These are phyloP conservation scores for Pseudopediastrum boryanum DNA, from an alignment of 139 green algal genomes.

Conservation along the genomic window DNA sequence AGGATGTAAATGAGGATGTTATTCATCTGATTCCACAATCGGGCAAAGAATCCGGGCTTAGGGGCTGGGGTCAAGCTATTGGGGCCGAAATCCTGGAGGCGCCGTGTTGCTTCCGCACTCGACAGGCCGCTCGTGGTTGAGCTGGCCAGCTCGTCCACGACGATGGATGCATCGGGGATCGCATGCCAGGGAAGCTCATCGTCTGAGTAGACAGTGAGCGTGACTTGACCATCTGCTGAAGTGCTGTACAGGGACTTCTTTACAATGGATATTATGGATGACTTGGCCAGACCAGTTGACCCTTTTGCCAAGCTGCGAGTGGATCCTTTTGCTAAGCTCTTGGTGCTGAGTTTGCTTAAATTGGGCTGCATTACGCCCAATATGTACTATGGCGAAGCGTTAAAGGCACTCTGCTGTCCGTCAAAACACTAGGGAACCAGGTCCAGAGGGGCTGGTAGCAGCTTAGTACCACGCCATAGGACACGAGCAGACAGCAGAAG, in stretches of 20 bases:
- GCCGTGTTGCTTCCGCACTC: neutral
- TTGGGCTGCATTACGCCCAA: no score
- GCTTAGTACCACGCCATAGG: no score
- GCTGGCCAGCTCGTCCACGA: conserved; percentile 25
- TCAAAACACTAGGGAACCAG: no score
- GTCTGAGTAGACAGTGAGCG: neutral
- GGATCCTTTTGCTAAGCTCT: neutral
- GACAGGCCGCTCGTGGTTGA: conserved; percentile 1
- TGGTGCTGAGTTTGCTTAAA: no score
- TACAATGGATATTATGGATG: conserved; percentile 19
- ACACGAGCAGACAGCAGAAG: no score
- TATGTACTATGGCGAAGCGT: no score
- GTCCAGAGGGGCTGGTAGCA: no score
- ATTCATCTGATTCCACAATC: conserved; percentile 32
- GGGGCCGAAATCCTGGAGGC: conserved; percentile 26
- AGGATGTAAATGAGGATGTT: conserved; percentile 36
- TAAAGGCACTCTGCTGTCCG: no score
- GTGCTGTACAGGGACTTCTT: neutral
- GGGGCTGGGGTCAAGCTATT: conserved; percentile 9
- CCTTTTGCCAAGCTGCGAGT: conserved; percentile 1
- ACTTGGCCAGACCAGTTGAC: neutral
- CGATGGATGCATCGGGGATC: conserved; percentile 1
- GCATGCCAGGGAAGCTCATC: conserved; percentile 31
- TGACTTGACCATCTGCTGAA: conserved; percentile 11
- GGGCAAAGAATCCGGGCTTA: conserved; percentile 13